A percentile compares a stretch with the other conserved stretches of the same genome.
phyloP scores from a whole-genome alignment of 192 early-diverging fungal genomes.

The Coemansia umbellata region DNA sequence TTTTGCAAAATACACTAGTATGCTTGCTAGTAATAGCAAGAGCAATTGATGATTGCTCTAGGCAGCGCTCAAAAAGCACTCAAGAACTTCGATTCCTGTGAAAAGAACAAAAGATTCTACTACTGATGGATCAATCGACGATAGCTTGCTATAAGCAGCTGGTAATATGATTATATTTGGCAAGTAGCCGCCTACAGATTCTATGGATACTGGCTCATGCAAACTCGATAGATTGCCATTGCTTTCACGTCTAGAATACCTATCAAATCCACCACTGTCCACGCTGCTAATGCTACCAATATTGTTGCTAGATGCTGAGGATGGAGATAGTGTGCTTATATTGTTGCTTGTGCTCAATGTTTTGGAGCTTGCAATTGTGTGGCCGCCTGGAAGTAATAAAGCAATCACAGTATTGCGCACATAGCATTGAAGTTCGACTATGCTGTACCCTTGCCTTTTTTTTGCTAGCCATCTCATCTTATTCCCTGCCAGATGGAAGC shows the following conservation, averaged over 20 bases:
- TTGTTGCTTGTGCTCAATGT: no score
- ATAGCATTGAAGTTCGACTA: constrained; percentile 34
- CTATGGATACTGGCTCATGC: neutral
- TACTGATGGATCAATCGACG: constrained; percentile 16
- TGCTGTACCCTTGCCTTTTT: neutral
- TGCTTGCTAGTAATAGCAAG: constrained; percentile 1
- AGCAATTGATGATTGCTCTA: no score
- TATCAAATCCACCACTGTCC: neutral
- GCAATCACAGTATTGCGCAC: constrained; percentile 34
- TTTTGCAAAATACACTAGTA: no score
- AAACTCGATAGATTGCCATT: neutral
- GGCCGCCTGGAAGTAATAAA: constrained; percentile 10
- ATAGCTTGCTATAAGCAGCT: constrained; percentile 23
- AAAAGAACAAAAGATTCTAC: constrained; percentile 49
- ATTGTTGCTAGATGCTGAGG: no score
- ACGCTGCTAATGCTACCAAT: neutral
- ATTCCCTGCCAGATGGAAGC: constrained; percentile 35
- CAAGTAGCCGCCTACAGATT: neutral
- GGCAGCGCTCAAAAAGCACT: constrained; percentile 14
- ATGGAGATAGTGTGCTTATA: no score
- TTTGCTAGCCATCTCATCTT: constrained; percentile 42
- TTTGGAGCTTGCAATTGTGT: neutral
- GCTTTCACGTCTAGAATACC: neutral
- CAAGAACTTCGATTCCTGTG: constrained; percentile 41
- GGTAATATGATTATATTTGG: constrained; percentile 31